Base-by-base conservation (phyloP, 2,329 filamentous ascomycete species). In the Neofusicoccum ribis region DNA sequence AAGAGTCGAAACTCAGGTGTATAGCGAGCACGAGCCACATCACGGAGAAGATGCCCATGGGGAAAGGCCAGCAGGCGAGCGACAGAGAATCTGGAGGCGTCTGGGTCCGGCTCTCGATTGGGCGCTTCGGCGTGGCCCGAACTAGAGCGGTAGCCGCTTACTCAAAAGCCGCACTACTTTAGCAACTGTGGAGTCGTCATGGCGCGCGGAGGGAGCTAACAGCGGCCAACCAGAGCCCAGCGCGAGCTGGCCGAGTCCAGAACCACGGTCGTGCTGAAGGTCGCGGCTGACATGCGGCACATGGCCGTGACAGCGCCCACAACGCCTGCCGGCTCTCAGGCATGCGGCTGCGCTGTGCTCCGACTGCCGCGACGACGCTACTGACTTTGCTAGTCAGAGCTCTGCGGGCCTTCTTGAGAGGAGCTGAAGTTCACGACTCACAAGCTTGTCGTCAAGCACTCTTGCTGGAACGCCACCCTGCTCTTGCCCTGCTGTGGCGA, bases 171-270 rank as follows among this genome's bases (percentile, higher is more conserved):
- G 56, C 56, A 31, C 43, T 60, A 60, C 43, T 47, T 47, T 60
- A 60, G 56, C 17, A 47, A 7, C 20, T 59, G 54, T 46, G 54
- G 54, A 59, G 54, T 44, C 39, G 54, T 59, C 54, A 44, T 59
- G 20, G 54, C 23, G 56, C 43, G 56, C 41, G 27, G 56, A 60
- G 15, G 31, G 8, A 46, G 31, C 52, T 20, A 23, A n/a, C 3
- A 15, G 15, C 41, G 41, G 41, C 54, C 54, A 59, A 59, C 54
- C 54, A 59, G 54, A 46, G 54, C 54, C 41, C 54, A 46, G 54
- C 43, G n/a, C 23, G 41, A 59, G 54, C 56, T 47, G 56, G 56
- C 31, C 43, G 41, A 44, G 56, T 37, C 43, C 56, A 60, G 56
- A 60, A 60, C 43, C 56, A 60, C 27, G 54, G 54, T 56, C 20